phyloP scores from a whole-genome alignment of 257 asterid species.

The Plantago elongata region DNA sequence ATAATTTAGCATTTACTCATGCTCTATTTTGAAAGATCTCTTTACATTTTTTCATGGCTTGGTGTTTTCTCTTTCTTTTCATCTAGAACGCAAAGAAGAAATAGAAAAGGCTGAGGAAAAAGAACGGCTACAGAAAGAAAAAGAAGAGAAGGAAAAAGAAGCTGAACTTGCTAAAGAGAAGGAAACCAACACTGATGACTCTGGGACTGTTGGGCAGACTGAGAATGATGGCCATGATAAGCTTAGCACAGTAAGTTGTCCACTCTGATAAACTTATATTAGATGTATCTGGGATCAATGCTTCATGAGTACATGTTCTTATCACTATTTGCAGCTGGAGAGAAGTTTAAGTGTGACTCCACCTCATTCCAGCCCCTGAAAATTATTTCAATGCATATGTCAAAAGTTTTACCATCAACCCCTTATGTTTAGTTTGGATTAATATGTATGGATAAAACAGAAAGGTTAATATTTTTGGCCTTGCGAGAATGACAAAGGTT shows the following conservation, averaged over 20 bases:
- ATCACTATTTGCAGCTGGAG: background rate
- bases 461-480: no score
- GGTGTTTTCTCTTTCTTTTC: conserved; percentile 18
- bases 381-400: no score
- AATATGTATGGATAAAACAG: no score
- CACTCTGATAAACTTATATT: conserved; percentile 13
- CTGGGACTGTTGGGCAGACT: conserved; percentile 41
- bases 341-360: background rate
- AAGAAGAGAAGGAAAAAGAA: conserved; percentile 69
- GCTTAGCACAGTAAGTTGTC: conserved; percentile 30
- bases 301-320: conserved; percentile 3
- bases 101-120: conserved; percentile 91
- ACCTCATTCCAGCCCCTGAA: no score
- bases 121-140: conserved; percentile 73
- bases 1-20: conserved; percentile 14
- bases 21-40: conserved; percentile 13
- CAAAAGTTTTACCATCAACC: no score
- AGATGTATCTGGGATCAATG: conserved; percentile 5
- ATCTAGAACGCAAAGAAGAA: conserved; percentile 74
- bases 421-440: no score
- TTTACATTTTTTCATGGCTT: conserved; percentile 6
- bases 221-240: conserved; percentile 39
- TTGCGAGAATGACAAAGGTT: no score
- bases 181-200: conserved; percentile 31
- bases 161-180: conserved; percentile 47